These are phyloP conservation scores for Colletotrichum truncatum DNA, from an alignment of 2,329 filamentous ascomycete genomes.

Conservation along the genomic window DNA sequence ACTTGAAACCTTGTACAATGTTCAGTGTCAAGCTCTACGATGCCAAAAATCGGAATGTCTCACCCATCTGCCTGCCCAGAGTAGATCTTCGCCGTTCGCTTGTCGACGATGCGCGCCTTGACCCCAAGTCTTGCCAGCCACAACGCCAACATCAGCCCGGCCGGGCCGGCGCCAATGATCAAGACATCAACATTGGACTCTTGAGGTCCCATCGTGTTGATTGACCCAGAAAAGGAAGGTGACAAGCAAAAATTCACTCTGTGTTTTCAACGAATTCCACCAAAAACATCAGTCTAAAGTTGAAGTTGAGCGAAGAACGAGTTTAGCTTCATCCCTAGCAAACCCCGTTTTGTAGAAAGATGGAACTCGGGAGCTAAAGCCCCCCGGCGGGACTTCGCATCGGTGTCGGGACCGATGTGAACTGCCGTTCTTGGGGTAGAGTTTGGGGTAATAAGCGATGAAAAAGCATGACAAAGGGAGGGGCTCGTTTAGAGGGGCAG, in stretches of 20 bases:
- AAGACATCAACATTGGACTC: slow-evolving; percentile 25
- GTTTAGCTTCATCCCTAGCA: background rate
- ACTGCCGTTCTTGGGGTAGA: slow-evolving; percentile 10
- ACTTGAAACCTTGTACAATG: slow-evolving; percentile 17
- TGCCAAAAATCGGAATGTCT: slow-evolving; percentile 60
- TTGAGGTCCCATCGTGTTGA: slow-evolving; percentile 10
- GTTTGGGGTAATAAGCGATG: slow-evolving; percentile 27
- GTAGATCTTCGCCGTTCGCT: slow-evolving; percentile 49
- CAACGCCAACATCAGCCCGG: slow-evolving; percentile 52
- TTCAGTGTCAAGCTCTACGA: background rate
- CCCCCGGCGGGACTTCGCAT: background rate
- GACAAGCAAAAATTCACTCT: background rate
- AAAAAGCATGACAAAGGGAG: slow-evolving; percentile 30
- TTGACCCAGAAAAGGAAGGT: background rate
- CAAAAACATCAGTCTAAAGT: background rate
- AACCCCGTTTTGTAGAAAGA: background rate
- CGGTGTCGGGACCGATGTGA: background rate
- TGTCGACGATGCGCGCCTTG: slow-evolving; percentile 53
- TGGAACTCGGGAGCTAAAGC: background rate
- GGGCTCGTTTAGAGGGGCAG: slow-evolving; percentile 1
- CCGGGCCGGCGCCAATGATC: slow-evolving; percentile 37
- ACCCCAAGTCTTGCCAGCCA: slow-evolving; percentile 53
- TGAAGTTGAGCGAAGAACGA: background rate
- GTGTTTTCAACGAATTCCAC: too few species aligned
- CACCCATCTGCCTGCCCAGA: slow-evolving; percentile 55